A percentile compares a stretch with the other conserved stretches of the same genome.
Conservation (phyloP, 805 yeast species). For the Metschnikowia gruessii region DNA sequence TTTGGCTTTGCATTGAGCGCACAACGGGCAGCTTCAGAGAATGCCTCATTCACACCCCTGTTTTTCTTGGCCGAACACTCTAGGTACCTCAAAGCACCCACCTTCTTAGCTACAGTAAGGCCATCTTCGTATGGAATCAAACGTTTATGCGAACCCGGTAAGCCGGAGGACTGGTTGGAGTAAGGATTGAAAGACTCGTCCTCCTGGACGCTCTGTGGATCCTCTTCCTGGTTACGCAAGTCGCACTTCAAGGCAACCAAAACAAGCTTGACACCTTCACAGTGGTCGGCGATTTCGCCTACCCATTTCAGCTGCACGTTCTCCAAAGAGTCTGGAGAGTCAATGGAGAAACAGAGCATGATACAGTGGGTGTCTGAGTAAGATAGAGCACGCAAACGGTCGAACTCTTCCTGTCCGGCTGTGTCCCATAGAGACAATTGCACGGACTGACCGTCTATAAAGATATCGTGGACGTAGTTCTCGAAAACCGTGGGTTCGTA, state of each 20-base stretch:
- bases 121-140: constrained; percentile 92
- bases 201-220: constrained; percentile 23
- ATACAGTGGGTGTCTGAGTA: constrained; percentile 96
- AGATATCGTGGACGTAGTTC: constrained; percentile 94
- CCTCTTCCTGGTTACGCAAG: constrained; percentile 63
- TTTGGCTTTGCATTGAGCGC: constrained; percentile 87
- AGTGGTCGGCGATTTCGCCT: constrained; percentile 93
- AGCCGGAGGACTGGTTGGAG: constrained; percentile 29
- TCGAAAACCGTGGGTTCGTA: constrained; percentile 98
- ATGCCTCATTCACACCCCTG: constrained; percentile 98
- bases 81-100: constrained; percentile 90
- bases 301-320: constrained; percentile 97
- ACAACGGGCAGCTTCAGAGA: constrained; percentile 97
- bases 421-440: constrained; percentile 97
- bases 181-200: constrained; percentile 35
- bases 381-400: constrained; percentile 84
- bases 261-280: constrained; percentile 93
- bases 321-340: constrained; percentile 89
- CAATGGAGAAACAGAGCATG: constrained; percentile 93
- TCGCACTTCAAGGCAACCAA: constrained; percentile 95
- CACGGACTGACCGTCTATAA: constrained; percentile 89
- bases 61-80: constrained; percentile 97
- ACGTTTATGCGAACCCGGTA: constrained; percentile 42
- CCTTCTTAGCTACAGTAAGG: constrained; percentile 82
- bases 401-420: constrained; percentile 98